These are phyloP conservation scores for Epichloe sp. DNA, from an alignment of 2,329 filamentous ascomycete species.

Conservation along the genomic window DNA sequence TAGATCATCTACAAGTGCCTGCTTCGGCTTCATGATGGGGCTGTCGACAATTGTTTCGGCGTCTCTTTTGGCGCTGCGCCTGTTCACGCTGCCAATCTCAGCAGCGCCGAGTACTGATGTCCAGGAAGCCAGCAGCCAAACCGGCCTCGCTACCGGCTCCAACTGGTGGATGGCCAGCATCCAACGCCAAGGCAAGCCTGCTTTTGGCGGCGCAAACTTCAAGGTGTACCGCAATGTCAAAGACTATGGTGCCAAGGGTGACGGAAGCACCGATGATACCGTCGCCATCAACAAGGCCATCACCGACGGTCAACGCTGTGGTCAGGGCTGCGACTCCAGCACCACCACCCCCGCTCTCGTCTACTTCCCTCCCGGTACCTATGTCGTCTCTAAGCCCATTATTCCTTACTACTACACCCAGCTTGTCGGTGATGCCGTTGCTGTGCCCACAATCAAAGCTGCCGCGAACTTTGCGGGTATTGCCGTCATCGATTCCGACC, in stretches of 20 bases:
- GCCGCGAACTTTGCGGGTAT: conserved; percentile 63
- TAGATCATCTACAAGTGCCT: conserved; percentile 10
- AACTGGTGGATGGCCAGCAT: conserved; percentile 63
- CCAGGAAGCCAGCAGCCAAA: conserved; percentile 7
- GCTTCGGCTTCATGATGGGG: conserved; percentile 29
- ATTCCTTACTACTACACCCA: conserved; percentile 89
- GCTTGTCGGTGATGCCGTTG: conserved; percentile 67
- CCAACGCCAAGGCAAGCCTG: conserved; percentile 52
- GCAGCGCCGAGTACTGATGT: conserved; percentile 17
- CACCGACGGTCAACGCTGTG: conserved; percentile 65
- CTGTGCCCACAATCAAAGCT: conserved; percentile 64
- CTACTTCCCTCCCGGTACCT: conserved; percentile 85
- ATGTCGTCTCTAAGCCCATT: conserved; percentile 66
- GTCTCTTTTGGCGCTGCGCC: conserved; percentile 29
- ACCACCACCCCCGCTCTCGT: conserved; percentile 77
- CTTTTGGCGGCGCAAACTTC: conserved; percentile 45
- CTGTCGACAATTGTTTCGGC: conserved; percentile 29
- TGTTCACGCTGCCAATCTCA: conserved; percentile 21
- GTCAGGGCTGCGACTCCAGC: conserved; percentile 65
- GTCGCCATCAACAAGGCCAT: conserved; percentile 78
- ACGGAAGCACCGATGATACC: conserved; percentile 66
- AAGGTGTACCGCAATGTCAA: conserved; percentile 66
- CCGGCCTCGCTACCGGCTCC: conserved; percentile 19
- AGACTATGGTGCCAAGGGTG: conserved; percentile 61
- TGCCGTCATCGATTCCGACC: conserved; percentile 78